phyloP scores from a whole-genome alignment of 2,329 filamentous ascomycete species.

The Monosporascus cannonballus region DNA sequence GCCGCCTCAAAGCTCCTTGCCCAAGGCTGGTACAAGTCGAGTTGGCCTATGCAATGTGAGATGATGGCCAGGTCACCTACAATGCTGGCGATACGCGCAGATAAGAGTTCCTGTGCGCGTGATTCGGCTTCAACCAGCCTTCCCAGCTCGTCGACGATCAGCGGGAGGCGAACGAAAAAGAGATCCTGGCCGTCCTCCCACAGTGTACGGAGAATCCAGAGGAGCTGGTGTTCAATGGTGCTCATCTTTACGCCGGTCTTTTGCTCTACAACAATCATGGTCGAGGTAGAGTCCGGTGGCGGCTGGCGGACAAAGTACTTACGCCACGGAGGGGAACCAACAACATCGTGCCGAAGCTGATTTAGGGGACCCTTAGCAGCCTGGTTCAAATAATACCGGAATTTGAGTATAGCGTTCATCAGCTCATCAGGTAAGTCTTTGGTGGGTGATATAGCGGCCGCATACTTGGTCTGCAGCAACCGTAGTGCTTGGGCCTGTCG shows the following conservation, averaged over 20 bases:
- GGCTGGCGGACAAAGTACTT: slow-evolving; percentile 25
- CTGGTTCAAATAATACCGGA: slow-evolving; percentile 31
- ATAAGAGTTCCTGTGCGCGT: slow-evolving; percentile 29
- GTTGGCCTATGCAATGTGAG: slow-evolving; percentile 35
- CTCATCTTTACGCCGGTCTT: slow-evolving; percentile 13
- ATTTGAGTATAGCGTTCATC: slow-evolving; percentile 31
- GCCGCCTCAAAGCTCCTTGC: slow-evolving; percentile 31
- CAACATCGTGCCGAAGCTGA: slow-evolving; percentile 19
- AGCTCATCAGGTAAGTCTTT: slow-evolving; percentile 34
- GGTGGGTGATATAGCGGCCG: slow-evolving; percentile 21
- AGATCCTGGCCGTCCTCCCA: slow-evolving; percentile 29
- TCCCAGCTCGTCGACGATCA: slow-evolving; percentile 42
- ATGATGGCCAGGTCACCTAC: slow-evolving; percentile 42
- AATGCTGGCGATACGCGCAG: slow-evolving; percentile 25
- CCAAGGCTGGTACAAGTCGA: slow-evolving; percentile 44
- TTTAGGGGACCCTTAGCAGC: slow-evolving; percentile 24
- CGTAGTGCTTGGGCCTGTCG: slow-evolving; percentile 21
- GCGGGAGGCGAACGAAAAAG: slow-evolving; percentile 27
- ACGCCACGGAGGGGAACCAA: slow-evolving; percentile 36
- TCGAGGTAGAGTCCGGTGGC: slow-evolving; percentile 11
- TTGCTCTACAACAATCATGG: slow-evolving; percentile 11
- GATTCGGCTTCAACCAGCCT: slow-evolving; percentile 34
- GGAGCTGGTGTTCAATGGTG: slow-evolving; percentile 19
- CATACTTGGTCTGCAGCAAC: slow-evolving; percentile 27
- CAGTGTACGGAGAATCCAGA: slow-evolving; percentile 31